Base-by-base conservation (phyloP, 139 green algal genomes). In the Chlamydomonas applanata region DNA sequence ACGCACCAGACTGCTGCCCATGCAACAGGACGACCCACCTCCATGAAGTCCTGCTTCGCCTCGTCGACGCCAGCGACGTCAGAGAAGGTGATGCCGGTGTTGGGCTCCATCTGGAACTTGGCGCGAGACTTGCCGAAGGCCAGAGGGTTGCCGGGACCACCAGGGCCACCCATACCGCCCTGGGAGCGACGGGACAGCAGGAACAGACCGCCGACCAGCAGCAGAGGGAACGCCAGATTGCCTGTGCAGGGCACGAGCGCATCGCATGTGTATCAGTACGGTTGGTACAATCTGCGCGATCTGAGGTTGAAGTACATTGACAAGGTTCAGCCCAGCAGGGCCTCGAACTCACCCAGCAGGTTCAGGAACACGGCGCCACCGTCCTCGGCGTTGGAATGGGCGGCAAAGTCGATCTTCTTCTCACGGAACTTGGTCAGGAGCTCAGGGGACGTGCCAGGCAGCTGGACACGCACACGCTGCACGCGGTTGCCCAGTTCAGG, bases 21-120 rank as follows among this genome's bases (percentile, higher is more conserved):
- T 17, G 16, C 46, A 56, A 56, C 16, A 56, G 46, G 16, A 56
- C 46, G 19, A 30, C 84, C 1, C 46, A 94, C 87, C 89, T 99
- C 96, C 94, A 97, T 94, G 87, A 99, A 99, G 84, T 99, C 96
- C 77, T 96, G 83, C 89, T 99, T 99, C n/a, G 96, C 96, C 89
- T 99, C 96, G 44, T 99, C 92, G 19, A 99, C 96, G 32, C 96
- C 96, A 16, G 96, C 96, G 14, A 99, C 96, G 65, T 99, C 96
- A 69, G 89, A 86, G 79, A 99, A 99, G 4, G 84, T 98, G 33
- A 99, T 84, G 59, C 96, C 96, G 19, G 96, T 99, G 89, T 99
- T 99, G 66, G 96, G 94, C 91, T 99, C 96, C 96, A 98, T 99
- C 89, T 97, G 91, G 85, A 99, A 99, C 81, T 97, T 97, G 59